phyloP scores from a whole-genome alignment of 176 grass and related monocot genomes.

The Oryza rufipogon region DNA sequence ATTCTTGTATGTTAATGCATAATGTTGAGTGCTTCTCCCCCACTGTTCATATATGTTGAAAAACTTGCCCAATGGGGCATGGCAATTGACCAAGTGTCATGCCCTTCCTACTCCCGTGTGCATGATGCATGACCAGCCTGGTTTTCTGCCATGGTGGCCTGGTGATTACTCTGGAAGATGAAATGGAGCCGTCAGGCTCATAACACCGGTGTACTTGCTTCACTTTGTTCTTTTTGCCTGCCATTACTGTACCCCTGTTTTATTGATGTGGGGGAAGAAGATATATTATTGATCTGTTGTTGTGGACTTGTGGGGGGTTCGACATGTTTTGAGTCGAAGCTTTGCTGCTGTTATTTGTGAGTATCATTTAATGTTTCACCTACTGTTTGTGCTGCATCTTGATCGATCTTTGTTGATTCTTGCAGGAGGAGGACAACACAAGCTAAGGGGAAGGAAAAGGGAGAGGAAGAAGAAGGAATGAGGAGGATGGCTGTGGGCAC shows the following conservation, averaged over 20 bases:
- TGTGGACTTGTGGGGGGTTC: background rate
- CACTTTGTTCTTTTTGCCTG: conserved; percentile 26
- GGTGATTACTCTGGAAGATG: conserved; percentile 19
- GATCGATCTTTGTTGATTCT: conserved; percentile 17
- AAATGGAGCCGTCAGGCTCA: background rate
- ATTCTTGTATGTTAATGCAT: conserved; percentile 32
- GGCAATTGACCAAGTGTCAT: background rate
- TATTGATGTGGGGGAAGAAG: conserved; percentile 10
- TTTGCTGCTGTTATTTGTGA: background rate
- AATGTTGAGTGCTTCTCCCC: background rate
- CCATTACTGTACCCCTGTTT: conserved; percentile 14
- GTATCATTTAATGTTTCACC: conserved; percentile 27
- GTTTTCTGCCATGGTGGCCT: background rate
- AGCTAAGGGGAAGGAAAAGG: background rate
- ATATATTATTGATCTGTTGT: background rate
- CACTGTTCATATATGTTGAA: background rate
- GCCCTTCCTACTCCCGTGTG: background rate
- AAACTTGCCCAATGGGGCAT: background rate
- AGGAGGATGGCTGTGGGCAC: conserved; percentile 28
- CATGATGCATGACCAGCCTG: conserved; percentile 15
- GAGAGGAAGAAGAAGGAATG: background rate
- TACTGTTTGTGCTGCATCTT: background rate
- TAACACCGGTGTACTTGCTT: background rate
- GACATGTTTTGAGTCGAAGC: conserved; percentile 12
- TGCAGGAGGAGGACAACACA: no score